A percentile compares a stretch with the other conserved stretches of the same genome.
These are phyloP conservation scores for Dothistroma pini DNA, from an alignment of 2,329 filamentous ascomycete species.

Conservation along the genomic window DNA sequence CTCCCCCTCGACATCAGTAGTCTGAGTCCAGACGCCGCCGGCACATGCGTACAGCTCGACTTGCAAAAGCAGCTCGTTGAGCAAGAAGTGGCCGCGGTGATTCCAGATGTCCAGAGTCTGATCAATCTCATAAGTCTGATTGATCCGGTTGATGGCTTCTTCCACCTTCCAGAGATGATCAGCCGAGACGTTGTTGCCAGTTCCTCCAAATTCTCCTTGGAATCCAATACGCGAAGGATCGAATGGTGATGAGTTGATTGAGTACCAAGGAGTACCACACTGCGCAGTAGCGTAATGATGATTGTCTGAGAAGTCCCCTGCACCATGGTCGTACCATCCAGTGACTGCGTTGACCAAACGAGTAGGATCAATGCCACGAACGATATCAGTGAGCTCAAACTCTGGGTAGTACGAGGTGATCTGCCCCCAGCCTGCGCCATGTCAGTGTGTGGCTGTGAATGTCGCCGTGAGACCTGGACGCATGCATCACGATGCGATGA, in stretches of 20 bases:
- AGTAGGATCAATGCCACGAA: conserved; percentile 59
- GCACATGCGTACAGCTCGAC: conserved; percentile 58
- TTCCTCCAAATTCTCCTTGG: conserved; percentile 68
- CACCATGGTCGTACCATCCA: conserved; percentile 67
- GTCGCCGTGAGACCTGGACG: too few species aligned
- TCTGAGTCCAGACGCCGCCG: conserved; percentile 69
- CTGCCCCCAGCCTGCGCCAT: conserved; percentile 59
- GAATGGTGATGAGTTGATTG: conserved; percentile 52
- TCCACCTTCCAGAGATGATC: conserved; percentile 65
- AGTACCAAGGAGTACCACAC: conserved; percentile 67
- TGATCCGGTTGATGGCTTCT: conserved; percentile 56
- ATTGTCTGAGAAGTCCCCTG: conserved; percentile 65
- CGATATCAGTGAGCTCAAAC: conserved; percentile 51
- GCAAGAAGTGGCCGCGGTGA: conserved; percentile 56
- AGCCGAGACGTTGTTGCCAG: conserved; percentile 61
- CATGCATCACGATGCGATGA: neutral
- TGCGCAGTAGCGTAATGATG: conserved; percentile 70
- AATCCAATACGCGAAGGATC: conserved; percentile 61
- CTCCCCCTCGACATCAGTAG: conserved; percentile 68
- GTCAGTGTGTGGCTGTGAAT: too few species aligned
- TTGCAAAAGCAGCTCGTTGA: conserved; percentile 48
- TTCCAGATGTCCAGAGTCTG: conserved; percentile 59
- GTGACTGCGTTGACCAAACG: conserved; percentile 60
- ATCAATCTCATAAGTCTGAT: conserved; percentile 66
- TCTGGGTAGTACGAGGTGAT: conserved; percentile 52